Evolutionary conservation across 2,329 filamentous ascomycete species (phyloP).

Genomic region (Fusarium nodosum): DNA sequence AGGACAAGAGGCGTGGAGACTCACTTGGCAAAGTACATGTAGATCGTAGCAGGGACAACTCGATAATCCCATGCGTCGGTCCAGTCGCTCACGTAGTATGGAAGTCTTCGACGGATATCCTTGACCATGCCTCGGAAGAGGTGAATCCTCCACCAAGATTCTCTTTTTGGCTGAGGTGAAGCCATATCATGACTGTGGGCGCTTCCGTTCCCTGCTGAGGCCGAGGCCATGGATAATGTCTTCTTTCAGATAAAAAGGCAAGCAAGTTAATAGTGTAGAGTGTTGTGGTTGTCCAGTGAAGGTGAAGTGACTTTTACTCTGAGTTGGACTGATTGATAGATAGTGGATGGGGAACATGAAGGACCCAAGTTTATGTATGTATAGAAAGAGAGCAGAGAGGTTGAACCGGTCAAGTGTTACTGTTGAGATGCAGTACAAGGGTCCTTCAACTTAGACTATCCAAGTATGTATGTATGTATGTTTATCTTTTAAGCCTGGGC

Average conservation of each 20-base stretch:
- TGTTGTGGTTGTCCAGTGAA: not conserved
- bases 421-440: constrained; percentile 24
- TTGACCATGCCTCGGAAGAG: constrained; percentile 84
- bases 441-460: not conserved
- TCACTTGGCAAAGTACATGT: constrained; percentile 97
- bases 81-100: constrained; percentile 88
- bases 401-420: constrained; percentile 23
- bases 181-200: constrained; percentile 3
- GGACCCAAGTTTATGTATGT: constrained; percentile 15
- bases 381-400: not conserved
- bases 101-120: constrained; percentile 79
- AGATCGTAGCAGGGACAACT: constrained; percentile 86
- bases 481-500: not conserved
- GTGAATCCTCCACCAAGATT: constrained; percentile 78
- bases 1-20: constrained; percentile 35
- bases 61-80: constrained; percentile 90
- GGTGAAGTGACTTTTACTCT: not conserved
- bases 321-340: not conserved
- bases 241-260: not conserved
- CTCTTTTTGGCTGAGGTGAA: constrained; percentile 21
- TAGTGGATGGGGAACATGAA: not conserved
- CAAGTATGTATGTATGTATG: not conserved
- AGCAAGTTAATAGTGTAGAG: not conserved
- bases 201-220: constrained; percentile 25
- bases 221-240: constrained; percentile 22